Evolutionary conservation across 163 green algal genomes (phyloP), one percentile per base, ranked within the genome.

Genomic region (Botryococcus braunii): DNA sequence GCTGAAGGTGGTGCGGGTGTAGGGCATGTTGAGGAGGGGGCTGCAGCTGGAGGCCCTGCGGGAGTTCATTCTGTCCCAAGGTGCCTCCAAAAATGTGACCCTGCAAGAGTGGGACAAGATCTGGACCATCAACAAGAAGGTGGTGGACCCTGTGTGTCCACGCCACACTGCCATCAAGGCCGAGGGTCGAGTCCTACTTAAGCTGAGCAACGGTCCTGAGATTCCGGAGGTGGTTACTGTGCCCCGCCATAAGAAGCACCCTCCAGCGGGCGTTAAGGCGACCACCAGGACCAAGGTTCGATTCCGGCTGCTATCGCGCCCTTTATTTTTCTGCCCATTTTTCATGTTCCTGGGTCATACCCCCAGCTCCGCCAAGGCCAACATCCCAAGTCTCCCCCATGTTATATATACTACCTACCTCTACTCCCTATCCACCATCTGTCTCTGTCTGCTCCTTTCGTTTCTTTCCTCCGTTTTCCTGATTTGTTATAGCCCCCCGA

Each of bases 101-200:
- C 88, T 60, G 56, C 66, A 96, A 81, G 91, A 97, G 80, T 97
- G 91, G 94, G 94, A 98, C 83, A 98, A 98, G 86, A 89, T 99
- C 47, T 99, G 94, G 94, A 84, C 89, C n/a, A 94, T 98, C 74
- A 99, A 99, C 87, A 98, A 98, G 80, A 88, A 87, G 60, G 52
- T 73, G 7, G 95, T 99, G 41, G 94, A 98, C 83, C 94, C 94
- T 0, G 84, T 97, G 1, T 92, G 83, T 70, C 88, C 90, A 0
- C 82, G 94, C 5, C 92, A 98, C 83, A 97, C 92, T 4, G 91
- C 90, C 0, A 78, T 99, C 31, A 73, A 84, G 40, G 36, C 38
- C 1, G 64, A 71, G 0, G 74, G 66, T 5, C 74, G 66, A 36
- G 91, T 98, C 62, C 69, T 73, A 32, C 65, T 98, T 2, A 85